Percentiles rank a stretch among this genome's conserved stretches.
Conservation (phyloP, 2,329 filamentous ascomycete genomes). For the Thelonectria olida region DNA sequence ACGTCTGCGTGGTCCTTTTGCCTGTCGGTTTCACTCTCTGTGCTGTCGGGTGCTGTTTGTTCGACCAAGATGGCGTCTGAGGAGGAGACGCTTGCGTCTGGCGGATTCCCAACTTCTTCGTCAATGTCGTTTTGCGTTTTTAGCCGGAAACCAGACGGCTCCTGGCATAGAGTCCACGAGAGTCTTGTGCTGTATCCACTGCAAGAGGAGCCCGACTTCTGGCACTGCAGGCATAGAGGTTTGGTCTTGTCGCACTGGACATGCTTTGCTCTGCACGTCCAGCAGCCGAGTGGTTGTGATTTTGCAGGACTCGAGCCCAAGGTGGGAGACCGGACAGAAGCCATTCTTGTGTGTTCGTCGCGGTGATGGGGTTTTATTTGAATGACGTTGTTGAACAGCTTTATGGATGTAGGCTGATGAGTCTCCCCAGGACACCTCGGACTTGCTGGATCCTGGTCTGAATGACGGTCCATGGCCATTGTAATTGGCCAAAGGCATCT, state of each 20-base stretch:
- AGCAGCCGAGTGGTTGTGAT: conserved; percentile 25
- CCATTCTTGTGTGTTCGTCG: background rate
- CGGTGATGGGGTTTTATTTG: background rate
- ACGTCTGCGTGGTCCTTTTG: background rate
- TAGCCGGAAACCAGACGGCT: background rate
- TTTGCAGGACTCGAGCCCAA: background rate
- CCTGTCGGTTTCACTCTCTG: background rate
- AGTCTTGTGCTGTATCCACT: conserved; percentile 34
- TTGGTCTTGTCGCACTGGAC: conserved; percentile 41
- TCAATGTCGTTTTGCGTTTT: background rate
- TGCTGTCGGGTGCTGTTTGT: no score
- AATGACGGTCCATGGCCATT: background rate
- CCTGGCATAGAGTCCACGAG: conserved; percentile 29
- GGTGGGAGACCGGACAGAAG: background rate
- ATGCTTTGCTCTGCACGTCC: conserved; percentile 39
- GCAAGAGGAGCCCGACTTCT: conserved; percentile 21
- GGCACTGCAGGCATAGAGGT: conserved; percentile 33
- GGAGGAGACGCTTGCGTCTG: background rate
- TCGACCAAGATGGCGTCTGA: no score
- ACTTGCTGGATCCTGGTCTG: background rate
- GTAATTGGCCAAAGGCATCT: background rate
- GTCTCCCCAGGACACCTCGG: no score
- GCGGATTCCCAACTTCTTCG: background rate
- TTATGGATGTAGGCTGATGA: background rate
- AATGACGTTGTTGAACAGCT: background rate